Evolutionary conservation across 345 rosid genomes (phyloP).

Genomic region (Salix suchowensis): DNA sequence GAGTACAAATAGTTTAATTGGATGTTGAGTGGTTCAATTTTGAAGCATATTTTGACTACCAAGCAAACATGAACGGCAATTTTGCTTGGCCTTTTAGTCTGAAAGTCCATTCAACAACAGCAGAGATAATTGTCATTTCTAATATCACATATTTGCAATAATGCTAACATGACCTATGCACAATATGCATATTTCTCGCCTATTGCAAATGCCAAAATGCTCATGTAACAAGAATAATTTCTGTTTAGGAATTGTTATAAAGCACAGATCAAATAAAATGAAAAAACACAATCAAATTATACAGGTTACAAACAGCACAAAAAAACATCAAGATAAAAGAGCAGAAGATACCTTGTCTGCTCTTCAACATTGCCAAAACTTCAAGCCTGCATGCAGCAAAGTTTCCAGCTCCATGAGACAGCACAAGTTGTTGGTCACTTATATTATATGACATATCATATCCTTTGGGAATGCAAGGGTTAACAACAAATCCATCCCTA

Average conservation of each 20-base stretch:
- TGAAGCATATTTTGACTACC: not conserved
- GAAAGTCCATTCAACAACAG: not conserved
- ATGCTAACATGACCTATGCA: not conserved
- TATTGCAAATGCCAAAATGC: not conserved
- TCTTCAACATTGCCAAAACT: conserved; percentile 33
- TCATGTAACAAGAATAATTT: not conserved
- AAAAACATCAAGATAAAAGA: not conserved
- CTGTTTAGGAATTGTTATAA: not conserved
- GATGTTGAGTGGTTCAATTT: not conserved
- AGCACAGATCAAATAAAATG: not conserved
- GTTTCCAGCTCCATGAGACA: conserved; percentile 36
- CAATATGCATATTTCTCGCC: not conserved
- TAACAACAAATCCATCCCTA: conserved; percentile 7
- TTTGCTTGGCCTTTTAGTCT: not conserved
- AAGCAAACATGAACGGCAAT: not conserved
- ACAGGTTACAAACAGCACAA: not conserved
- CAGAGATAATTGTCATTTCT: too few relatives aligned
- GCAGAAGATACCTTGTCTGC: conserved; percentile 27
- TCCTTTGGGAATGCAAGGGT: conserved; percentile 44
- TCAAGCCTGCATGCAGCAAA: conserved; percentile 40
- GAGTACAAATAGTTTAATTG: too few relatives aligned
- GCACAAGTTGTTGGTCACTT: conserved; percentile 16
- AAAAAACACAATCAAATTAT: not conserved
- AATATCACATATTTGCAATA: not conserved
- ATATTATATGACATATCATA: conserved; percentile 16